These are phyloP conservation scores for Porcisia hertigi DNA, from an alignment of 208 protist species.

Conservation along the genomic window DNA sequence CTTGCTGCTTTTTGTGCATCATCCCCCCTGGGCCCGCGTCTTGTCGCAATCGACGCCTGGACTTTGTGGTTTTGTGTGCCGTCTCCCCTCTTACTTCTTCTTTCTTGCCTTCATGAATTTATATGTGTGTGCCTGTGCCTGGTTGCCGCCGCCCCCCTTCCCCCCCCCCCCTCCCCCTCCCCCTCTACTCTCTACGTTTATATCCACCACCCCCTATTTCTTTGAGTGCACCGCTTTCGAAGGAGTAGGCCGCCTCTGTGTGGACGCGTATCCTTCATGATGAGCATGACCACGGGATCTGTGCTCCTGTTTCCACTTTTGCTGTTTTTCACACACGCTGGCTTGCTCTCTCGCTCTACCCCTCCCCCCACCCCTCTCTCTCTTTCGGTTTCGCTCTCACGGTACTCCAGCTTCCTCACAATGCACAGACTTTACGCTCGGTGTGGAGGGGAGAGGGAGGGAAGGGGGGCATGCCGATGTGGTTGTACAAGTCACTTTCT, in stretches of 20 bases:
- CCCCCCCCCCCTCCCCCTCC: no score
- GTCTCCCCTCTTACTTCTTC: no score
- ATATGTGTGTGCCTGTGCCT: slow-evolving; percentile 3
- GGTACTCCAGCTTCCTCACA: background rate
- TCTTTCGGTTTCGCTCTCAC: background rate
- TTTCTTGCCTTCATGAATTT: background rate
- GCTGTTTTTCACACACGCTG: background rate
- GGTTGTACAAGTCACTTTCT: no score
- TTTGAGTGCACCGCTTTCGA: background rate
- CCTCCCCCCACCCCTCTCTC: background rate
- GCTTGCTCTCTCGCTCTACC: background rate
- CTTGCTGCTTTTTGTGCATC: background rate
- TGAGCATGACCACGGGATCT: background rate
- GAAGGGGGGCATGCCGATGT: no score
- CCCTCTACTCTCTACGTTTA: background rate
- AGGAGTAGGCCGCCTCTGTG: background rate
- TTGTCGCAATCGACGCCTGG: background rate
- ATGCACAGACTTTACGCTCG: background rate
- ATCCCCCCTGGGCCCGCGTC: no score
- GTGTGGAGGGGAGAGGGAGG: no score
- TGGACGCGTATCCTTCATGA: background rate
- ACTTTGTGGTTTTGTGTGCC: no score
- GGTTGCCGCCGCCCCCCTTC: background rate
- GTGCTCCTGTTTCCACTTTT: background rate
- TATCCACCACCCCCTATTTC: background rate